These are phyloP conservation scores for Coprinopsis cinerea DNA, from an alignment of 768 basidiomycete genomes.

Conservation along the genomic window DNA sequence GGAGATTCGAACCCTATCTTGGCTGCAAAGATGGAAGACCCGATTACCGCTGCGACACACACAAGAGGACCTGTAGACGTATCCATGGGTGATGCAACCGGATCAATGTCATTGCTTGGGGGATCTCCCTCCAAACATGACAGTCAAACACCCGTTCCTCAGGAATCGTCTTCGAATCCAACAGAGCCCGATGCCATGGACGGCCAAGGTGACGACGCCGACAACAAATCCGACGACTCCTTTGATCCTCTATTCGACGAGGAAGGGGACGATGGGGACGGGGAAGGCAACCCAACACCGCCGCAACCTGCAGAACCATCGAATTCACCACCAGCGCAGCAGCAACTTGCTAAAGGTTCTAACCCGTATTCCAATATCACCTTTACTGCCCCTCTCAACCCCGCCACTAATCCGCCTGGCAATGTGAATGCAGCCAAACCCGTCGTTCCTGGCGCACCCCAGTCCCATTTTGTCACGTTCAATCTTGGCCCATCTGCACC, in stretches of 20 bases:
- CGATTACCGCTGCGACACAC: too few species aligned
- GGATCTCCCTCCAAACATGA: constrained; percentile 2
- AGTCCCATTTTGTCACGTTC: constrained; percentile 5
- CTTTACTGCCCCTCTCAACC: not conserved
- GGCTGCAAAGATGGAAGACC: too few species aligned
- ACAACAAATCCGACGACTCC: constrained; percentile 72
- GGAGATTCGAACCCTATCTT: not conserved
- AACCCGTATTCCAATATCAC: constrained; percentile 7
- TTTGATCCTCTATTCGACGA: constrained; percentile 91
- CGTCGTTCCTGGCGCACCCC: constrained; percentile 16
- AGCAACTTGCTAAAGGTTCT: constrained; percentile 14
- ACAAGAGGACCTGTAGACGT: not conserved
- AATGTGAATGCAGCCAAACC: constrained; percentile 16
- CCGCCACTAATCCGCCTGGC: not conserved
- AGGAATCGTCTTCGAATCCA: not conserved
- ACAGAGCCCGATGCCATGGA: not conserved
- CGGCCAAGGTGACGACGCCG: constrained; percentile 29
- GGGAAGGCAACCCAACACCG: constrained; percentile 5
- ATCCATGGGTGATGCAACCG: not conserved
- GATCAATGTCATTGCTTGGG: too few species aligned
- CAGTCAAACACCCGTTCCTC: not conserved
- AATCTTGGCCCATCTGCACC: not conserved
- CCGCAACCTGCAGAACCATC: too few species aligned
- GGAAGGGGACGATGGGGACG: constrained; percentile 54
- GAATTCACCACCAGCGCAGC: not conserved